A percentile compares a stretch with the other conserved stretches of the same genome.
Evolutionary conservation across 345 rosid species (phyloP).

Genomic region (thale cress (Arabidopsis thaliana)): DNA sequence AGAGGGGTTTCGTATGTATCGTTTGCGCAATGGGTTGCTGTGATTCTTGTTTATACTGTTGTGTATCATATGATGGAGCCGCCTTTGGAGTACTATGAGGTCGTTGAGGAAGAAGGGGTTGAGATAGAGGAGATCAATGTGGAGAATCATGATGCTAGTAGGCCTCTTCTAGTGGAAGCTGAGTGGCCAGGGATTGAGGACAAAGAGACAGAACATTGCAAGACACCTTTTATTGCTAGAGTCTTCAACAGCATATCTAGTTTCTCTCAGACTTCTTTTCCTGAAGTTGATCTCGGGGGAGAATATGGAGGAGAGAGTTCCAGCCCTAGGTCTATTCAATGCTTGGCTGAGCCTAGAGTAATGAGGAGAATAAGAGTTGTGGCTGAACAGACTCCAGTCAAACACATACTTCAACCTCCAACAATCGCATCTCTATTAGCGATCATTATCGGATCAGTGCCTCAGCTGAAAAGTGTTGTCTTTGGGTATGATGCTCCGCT

Average conservation of each 20-base stretch:
- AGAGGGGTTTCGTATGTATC: conserved; percentile 90
- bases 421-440: conserved; percentile 88
- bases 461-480: conserved; percentile 68
- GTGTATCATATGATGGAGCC: conserved; percentile 99
- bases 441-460: conserved; percentile 72
- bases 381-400: conserved; percentile 86
- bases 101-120: conserved; percentile 66
- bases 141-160: conserved; percentile 50
- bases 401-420: conserved; percentile 93
- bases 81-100: conserved; percentile 78
- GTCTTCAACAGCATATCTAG: conserved; percentile 61
- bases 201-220: conserved; percentile 81
- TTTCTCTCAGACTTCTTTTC: conserved; percentile 55
- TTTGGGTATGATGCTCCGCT: conserved; percentile 86
- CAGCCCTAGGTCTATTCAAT: conserved; percentile 75
- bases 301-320: conserved; percentile 39
- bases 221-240: conserved; percentile 82
- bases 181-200: conserved; percentile 99
- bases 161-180: conserved; percentile 86
- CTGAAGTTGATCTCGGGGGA: conserved; percentile 57
- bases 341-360: conserved; percentile 88
- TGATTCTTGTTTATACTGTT: conserved; percentile 94
- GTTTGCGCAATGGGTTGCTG: conserved; percentile 90
- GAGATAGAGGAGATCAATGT: conserved; percentile 56
- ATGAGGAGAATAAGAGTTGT: conserved; percentile 88